Evolutionary conservation across 306 rosid species (phyloP), one percentile per base, ranked within the genome.

Genomic region (Coriaria nepalensis): DNA sequence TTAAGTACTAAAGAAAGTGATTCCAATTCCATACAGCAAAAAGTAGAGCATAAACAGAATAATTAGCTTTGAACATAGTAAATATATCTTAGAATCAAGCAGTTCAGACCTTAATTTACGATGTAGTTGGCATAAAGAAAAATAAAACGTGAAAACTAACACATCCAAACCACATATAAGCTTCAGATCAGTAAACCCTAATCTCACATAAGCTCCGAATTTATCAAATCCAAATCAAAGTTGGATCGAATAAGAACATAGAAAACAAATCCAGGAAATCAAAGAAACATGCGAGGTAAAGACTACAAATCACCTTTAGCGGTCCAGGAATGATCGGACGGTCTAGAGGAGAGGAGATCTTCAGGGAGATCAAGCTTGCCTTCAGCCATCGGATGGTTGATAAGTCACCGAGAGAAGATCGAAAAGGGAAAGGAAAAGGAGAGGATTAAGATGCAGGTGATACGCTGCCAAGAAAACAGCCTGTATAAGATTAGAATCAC

Each of bases 321-420:
- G 10, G 71, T 54, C 76, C 73, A 72, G 10, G 71, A 55, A 32
- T 63, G 76, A 68, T 68, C 83, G 66, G 79, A 68, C 6, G 68
- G 66, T 6, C 68, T 69, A 13, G 73, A 65, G 37, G 66, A 62
- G 57, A 76, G 64, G 59, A 76, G 66, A 65, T 72, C 73, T 49
- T 72, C 73, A 4, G 79, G 76, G 2, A 68, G 83, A 72, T 68
- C 76, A 70, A 72, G 53, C 58, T 76, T 76, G 47, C 71, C 61
- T 55, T 76, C 73, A 45, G 75, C 83, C 83, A 76, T 76, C 33
- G 49, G 47, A 40, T 11, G 13, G 52, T 15, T n/a, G 33, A 36
- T 39, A 38, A 15, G 29, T 20, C 35, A 49, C 7, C 11, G 53
- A 15, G 42, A 10, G 55, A 33, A 42, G 70, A 63, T 36, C 49